Conservation (phyloP, 495 filamentous ascomycete genomes). For the Sporormia fimetaria region DNA sequence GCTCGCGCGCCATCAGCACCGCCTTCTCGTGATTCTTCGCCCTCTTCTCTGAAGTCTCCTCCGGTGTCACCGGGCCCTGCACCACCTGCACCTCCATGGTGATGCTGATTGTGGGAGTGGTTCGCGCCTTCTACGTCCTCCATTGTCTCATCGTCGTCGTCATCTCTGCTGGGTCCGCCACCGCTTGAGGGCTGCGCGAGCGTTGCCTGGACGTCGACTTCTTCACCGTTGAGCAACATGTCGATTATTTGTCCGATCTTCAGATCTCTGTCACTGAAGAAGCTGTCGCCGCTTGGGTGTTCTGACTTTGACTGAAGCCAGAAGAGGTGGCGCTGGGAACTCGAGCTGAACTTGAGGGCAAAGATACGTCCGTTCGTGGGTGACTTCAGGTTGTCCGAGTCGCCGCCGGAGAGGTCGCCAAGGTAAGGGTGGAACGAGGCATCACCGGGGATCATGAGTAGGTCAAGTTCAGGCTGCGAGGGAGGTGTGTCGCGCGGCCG, state of each 20-base stretch:
- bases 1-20: conserved; percentile 95
- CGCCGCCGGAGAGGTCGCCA: conserved; percentile 32
- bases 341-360: conserved; percentile 88
- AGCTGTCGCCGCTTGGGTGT: conserved; percentile 59
- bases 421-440: conserved; percentile 70
- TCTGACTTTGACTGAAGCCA: conserved; percentile 89
- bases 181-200: conserved; percentile 48
- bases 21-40: conserved; percentile 73
- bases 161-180: conserved; percentile 38
- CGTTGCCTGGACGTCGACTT: conserved; percentile 73
- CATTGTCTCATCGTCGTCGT: conserved; percentile 67
- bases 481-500: conserved; percentile 52
- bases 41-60: conserved; percentile 82
- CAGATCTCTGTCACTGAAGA: conserved; percentile 69
- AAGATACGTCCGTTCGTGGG: conserved; percentile 84
- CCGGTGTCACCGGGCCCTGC: conserved; percentile 79
- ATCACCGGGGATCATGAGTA: conserved; percentile 85
- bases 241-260: conserved; percentile 80
- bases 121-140: conserved; percentile 67
- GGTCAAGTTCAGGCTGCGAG: conserved; percentile 63
- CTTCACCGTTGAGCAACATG: conserved; percentile 70
- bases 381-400: conserved; percentile 41
- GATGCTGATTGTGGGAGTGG: conserved; percentile 44
- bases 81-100: conserved; percentile 53
- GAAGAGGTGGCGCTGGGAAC: conserved; percentile 81